Conservation (phyloP, 176 grass and related monocot genomes). For the Oryza officinalis region DNA sequence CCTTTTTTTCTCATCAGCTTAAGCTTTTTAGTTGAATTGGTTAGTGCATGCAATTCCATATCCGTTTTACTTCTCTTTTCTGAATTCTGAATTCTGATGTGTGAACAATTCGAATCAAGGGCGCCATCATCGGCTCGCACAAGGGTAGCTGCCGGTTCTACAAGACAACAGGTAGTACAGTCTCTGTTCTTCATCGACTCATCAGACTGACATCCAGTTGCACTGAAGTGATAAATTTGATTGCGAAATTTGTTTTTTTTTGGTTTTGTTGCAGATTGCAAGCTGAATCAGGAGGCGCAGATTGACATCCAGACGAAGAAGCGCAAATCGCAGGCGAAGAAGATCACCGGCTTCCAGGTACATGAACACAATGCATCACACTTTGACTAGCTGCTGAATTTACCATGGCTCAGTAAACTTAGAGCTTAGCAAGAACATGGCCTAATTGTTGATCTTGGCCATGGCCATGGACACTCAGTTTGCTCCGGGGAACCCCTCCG, state of each 20-base stretch:
- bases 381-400: neutral
- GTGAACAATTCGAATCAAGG: constrained; percentile 40
- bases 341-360: constrained; percentile 96
- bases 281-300: constrained; percentile 65
- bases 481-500: constrained; percentile 62
- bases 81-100: constrained; percentile 14
- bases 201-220: constrained; percentile 59
- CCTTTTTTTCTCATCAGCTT: too few relatives aligned
- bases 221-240: neutral
- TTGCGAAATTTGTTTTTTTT: neutral
- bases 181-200: neutral
- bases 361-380: neutral
- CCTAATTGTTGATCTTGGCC: neutral
- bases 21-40: too few relatives aligned
- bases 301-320: constrained; percentile 75
- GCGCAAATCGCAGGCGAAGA: constrained; percentile 71
- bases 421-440: neutral
- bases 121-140: constrained; percentile 79
- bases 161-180: constrained; percentile 73
- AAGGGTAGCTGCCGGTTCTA: constrained; percentile 78
- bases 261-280: constrained; percentile 44
- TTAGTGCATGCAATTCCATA: neutral
- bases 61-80: neutral
- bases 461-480: constrained; percentile 44
- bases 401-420: neutral